Conservation (phyloP, 345 rosid species). For the Lagerstroemia speciosa region DNA sequence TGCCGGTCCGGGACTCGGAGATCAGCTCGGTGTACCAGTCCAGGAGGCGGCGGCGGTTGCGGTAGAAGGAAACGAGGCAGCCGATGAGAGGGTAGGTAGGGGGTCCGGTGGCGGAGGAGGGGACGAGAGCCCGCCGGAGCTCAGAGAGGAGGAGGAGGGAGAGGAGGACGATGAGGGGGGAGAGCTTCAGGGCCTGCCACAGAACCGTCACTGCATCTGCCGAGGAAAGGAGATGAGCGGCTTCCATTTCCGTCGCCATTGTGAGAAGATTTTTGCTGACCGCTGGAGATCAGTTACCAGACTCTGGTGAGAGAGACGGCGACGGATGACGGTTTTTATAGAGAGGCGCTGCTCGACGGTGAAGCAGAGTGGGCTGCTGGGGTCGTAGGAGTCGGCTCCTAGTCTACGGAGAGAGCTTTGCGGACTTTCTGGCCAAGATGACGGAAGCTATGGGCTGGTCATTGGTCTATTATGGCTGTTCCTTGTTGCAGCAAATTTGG, state of each 20-base stretch:
- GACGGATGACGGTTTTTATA: background rate
- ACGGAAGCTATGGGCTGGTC: background rate
- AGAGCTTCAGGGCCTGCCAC: background rate
- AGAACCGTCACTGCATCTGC: background rate
- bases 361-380: background rate
- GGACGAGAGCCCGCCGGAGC: constrained; percentile 1
- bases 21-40: constrained; percentile 75
- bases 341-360: background rate
- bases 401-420: background rate
- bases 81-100: constrained; percentile 54
- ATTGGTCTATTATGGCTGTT: background rate
- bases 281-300: background rate
- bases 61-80: constrained; percentile 54
- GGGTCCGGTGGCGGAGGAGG: constrained; percentile 16
- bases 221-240: background rate
- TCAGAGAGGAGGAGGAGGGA: background rate
- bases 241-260: background rate
- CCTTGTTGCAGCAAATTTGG: background rate
- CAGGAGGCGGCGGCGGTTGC: constrained; percentile 46
- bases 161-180: constrained; percentile 9
- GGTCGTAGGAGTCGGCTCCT: background rate
- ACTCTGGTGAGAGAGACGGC: background rate
- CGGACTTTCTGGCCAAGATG: background rate
- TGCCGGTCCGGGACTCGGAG: constrained; percentile 35
- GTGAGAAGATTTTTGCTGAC: background rate